A percentile compares a stretch with the other conserved stretches of the same genome.
These are phyloP conservation scores for Niveomyces coronatus DNA, from an alignment of 2,329 filamentous ascomycete genomes.

Conservation along the genomic window DNA sequence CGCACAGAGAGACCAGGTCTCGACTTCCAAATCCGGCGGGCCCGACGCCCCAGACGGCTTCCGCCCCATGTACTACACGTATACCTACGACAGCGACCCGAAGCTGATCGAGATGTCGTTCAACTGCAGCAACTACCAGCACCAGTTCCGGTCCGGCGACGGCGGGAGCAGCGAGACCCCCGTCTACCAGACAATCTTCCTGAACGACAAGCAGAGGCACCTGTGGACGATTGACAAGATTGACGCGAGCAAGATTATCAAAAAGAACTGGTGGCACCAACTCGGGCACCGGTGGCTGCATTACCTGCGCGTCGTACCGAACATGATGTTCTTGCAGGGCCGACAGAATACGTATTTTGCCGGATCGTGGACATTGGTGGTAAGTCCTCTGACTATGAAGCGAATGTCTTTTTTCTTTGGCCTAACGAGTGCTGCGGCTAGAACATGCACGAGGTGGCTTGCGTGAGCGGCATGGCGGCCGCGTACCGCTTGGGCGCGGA, in stretches of 20 bases:
- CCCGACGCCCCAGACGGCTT: slow-evolving; percentile 41
- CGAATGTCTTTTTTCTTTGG: not conserved
- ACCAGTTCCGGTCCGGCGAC: slow-evolving; percentile 47
- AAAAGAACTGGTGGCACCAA: slow-evolving; percentile 59
- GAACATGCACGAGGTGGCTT: slow-evolving; percentile 62
- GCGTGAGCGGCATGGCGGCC: slow-evolving; percentile 60
- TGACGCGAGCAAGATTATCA: slow-evolving; percentile 47
- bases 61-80: slow-evolving; percentile 56
- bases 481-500: slow-evolving; percentile 57
- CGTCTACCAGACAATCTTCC: slow-evolving; percentile 61
- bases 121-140: slow-evolving; percentile 66
- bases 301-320: slow-evolving; percentile 55
- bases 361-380: slow-evolving; percentile 58
- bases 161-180: slow-evolving; percentile 26
- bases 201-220: slow-evolving; percentile 45
- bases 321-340: slow-evolving; percentile 63
- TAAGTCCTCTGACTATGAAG: slow-evolving; percentile 21
- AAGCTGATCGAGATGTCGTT: slow-evolving; percentile 60
- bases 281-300: slow-evolving; percentile 55
- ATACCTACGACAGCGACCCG: slow-evolving; percentile 44
- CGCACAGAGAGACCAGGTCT: slow-evolving; percentile 28
- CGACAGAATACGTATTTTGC: slow-evolving; percentile 53
- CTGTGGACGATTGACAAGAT: slow-evolving; percentile 53
- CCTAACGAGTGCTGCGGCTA: slow-evolving; percentile 13
- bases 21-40: slow-evolving; percentile 32